Evolutionary conservation across 805 yeast species (phyloP), one percentile per base, ranked within the genome.

Genomic region (Hanseniaspora jakobsenii): DNA sequence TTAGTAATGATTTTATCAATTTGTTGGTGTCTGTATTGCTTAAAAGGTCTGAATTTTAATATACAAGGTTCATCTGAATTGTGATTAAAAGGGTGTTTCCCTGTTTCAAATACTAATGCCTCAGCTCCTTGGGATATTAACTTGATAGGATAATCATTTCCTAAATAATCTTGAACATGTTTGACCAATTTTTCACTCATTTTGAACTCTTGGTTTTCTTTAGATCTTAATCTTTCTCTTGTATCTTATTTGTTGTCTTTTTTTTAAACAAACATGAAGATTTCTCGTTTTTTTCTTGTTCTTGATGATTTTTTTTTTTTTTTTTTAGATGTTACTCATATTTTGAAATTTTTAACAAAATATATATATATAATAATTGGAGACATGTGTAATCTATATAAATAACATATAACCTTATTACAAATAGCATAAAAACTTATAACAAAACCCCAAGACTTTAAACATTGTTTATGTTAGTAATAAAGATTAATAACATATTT

Each of bases 91-190:
- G 94, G 94, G 59, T 85, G 94, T 2, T 57, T 56, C 1, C 59
- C 48, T 0, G 89, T 70, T 10, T 66, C 57, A 59, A 81, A 82
- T 2, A 84, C 86, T 9, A 84, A 67, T 0, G 94, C 94, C 58
- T 85, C 95, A 1, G 95, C 95, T 21, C 95, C 95, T 56, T 85
- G 95, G 0, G 93, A 81, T 2, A 85, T 64, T 23, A 73, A 65
- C 1, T 59, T 54, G 4, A 80, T 56, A 0, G 77, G 73, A 6
- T 78, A 64, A 32, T 70, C 65, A 1, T 72, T 69, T 2, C 59
- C 55, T 18, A 79, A 55, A 18, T 67, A 61, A 1, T 51, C 32
- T 38, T 67, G 61, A 0, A 75, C 77, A 27, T 53, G 58, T 2
- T 55, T 61, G 6, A 80, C 48, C 1, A 78, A 63, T 22, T 62